Base-by-base conservation (phyloP, 306 rosid genomes). In the Cicer bijugum region DNA sequence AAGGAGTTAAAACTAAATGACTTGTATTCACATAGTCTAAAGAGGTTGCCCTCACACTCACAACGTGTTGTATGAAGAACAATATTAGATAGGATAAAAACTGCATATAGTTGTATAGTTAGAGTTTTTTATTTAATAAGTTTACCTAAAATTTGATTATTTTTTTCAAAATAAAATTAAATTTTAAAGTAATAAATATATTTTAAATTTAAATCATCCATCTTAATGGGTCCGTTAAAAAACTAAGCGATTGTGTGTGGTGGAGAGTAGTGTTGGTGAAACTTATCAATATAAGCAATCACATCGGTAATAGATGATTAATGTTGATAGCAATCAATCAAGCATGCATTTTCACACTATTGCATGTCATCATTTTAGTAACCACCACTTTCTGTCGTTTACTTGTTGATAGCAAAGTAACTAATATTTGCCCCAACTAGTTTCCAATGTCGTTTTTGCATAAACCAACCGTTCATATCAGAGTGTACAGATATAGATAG, bases 331-430 rank as follows among this genome's bases (percentile, higher is more conserved):
- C 67, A 62, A 78, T 42, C 12, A 39, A 62, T 19, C 70, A 64
- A 19, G 9, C 40, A 67, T 16, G 9, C 33, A 28, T 28, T 58
- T 23, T 38, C 39, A 45, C 6, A 12, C 39, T 46, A 6, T 28
- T 28, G 9, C 19, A 20, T 16, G 8, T 60, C 37, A 60, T 50
- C 48, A 43, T 48, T 60, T 60, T 78, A 42, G 14, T 14, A 72
- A 71, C 73, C 60, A 71, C 61, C 60, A 68, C 66, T 77, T 58
- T 37, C n/a, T 77, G 62, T 12, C 73, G 63, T 51, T 71, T 51
- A 15, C 43, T 78, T 52, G 1, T 28, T 10, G 12, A 40, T 33
- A 71, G 59, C 33, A 71, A 61, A 51, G 66, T 62, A 28, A 78
- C 70, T 76, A 56, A 33, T 11, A 55, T 56, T 43, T 53, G 11